Evolutionary conservation across 2,329 filamentous ascomycete genomes (phyloP).

Genomic region (Calonectria pseudoturangicola): DNA sequence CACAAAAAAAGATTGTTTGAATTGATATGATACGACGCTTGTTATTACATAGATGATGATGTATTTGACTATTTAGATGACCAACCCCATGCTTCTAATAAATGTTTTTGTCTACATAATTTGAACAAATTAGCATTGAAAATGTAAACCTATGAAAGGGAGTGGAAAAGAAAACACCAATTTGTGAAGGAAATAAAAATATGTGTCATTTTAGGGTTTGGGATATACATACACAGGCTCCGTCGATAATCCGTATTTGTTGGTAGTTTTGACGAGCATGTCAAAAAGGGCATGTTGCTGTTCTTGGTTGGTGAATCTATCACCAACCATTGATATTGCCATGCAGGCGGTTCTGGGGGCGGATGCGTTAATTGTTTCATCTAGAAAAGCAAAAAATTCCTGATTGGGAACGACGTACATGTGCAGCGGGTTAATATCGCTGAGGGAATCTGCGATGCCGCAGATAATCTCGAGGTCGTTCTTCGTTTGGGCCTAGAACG

Average conservation of each 20-base stretch:
- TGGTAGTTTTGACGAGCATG: slow-evolving; percentile 40
- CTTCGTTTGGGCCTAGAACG: slow-evolving; percentile 45
- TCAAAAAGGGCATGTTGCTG: slow-evolving; percentile 41
- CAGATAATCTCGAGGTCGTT: slow-evolving; percentile 53
- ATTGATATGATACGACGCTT: neutral
- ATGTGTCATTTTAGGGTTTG: too few species aligned
- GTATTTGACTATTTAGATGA: slow-evolving; percentile 14
- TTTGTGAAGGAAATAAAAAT: too few species aligned
- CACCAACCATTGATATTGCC: slow-evolving; percentile 56
- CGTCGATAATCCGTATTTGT: slow-evolving; percentile 38
- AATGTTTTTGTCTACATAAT: slow-evolving; percentile 39
- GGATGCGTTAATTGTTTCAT: neutral
- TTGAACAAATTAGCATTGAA: neutral
- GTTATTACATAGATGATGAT: neutral
- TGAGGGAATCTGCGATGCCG: slow-evolving; percentile 51
- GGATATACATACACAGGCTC: slow-evolving; percentile 33
- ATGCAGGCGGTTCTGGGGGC: slow-evolving; percentile 48
- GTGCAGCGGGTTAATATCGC: slow-evolving; percentile 48
- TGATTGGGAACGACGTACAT: slow-evolving; percentile 39
- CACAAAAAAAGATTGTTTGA: neutral
- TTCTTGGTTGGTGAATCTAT: slow-evolving; percentile 51
- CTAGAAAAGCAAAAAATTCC: neutral
- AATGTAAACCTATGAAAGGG: neutral
- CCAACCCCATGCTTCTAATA: slow-evolving; percentile 42
- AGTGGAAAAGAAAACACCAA: too few species aligned